phyloP scores from a whole-genome alignment of 2,329 filamentous ascomycete species.

The Hypoxylon sp. region DNA sequence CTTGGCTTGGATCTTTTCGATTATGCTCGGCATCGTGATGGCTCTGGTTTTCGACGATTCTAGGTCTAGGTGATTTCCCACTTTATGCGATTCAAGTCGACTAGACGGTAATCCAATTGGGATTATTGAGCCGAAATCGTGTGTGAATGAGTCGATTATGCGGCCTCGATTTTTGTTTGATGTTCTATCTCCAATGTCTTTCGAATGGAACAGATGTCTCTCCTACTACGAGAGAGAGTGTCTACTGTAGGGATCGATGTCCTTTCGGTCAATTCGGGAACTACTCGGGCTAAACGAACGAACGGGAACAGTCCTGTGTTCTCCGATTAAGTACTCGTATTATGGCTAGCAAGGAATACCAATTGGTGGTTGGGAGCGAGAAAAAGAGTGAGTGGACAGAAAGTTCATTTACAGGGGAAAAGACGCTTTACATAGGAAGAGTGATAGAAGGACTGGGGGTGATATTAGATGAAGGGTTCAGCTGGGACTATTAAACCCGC shows the following conservation, averaged over 20 bases:
- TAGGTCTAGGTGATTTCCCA: neutral
- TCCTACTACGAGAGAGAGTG: constrained; percentile 11
- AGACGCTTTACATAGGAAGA: constrained; percentile 18
- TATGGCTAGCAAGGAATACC: constrained; percentile 30
- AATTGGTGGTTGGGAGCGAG: constrained; percentile 36
- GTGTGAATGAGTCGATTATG: constrained; percentile 19
- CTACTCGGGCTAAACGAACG: constrained; percentile 35
- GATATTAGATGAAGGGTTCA: constrained; percentile 11
- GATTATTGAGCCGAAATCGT: constrained; percentile 17
- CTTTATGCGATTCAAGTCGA: neutral
- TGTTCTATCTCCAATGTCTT: constrained; percentile 18
- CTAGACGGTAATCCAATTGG: constrained; percentile 16
- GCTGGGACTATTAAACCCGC: constrained; percentile 26
- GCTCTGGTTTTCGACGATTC: constrained; percentile 4
- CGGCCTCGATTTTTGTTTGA: constrained; percentile 6
- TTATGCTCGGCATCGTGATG: constrained; percentile 60
- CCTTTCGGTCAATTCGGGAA: constrained; percentile 6
- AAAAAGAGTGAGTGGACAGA: constrained; percentile 33
- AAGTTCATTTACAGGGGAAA: constrained; percentile 30
- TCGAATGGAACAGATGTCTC: constrained; percentile 17
- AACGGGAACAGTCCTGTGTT: constrained; percentile 44
- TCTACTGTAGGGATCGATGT: constrained; percentile 25
- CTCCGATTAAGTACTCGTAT: constrained; percentile 41
- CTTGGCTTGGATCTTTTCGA: constrained; percentile 74
- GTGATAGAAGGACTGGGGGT: constrained; percentile 3